Conservation (phyloP, 169 alveolate species). For the Plasmodium fragile region DNA sequence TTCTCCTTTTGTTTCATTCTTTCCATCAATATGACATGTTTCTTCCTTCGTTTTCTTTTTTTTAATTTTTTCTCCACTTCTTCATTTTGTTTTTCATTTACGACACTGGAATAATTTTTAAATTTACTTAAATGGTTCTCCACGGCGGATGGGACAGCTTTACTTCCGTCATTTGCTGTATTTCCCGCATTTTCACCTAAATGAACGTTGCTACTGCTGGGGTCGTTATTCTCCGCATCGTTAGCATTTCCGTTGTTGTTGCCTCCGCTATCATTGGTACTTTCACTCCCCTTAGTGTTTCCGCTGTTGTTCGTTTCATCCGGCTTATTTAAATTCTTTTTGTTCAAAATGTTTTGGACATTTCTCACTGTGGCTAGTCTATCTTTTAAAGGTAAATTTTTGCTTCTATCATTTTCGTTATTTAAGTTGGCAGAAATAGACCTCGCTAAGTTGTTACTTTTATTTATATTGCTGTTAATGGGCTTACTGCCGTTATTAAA, state of each 20-base stretch:
- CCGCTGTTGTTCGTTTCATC: conserved; percentile 33
- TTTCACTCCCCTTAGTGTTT: neutral
- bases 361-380: conserved; percentile 74
- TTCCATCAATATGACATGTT: conserved; percentile 69
- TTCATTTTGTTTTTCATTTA: conserved; percentile 74
- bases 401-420: conserved; percentile 69
- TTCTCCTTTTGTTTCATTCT: conserved; percentile 33
- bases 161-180: conserved; percentile 20
- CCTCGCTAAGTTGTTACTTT: conserved; percentile 33
- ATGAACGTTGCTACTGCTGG: conserved; percentile 1
- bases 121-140: conserved; percentile 33
- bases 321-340: conserved; percentile 62
- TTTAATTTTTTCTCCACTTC: conserved; percentile 63
- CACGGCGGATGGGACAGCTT: neutral
- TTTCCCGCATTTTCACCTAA: conserved; percentile 9
- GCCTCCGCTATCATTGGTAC: neutral
- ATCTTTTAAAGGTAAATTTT: conserved; percentile 67
- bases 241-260: conserved; percentile 3
- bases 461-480: conserved; percentile 44
- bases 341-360: conserved; percentile 60
- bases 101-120: conserved; percentile 72
- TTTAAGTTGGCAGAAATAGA: conserved; percentile 50
- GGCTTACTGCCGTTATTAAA: conserved; percentile 35
- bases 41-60: conserved; percentile 56
- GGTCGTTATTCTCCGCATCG: conserved; percentile 14